Base-by-base conservation (phyloP, 768 basidiomycete species). In the Paxillus ammoniavirescens region DNA sequence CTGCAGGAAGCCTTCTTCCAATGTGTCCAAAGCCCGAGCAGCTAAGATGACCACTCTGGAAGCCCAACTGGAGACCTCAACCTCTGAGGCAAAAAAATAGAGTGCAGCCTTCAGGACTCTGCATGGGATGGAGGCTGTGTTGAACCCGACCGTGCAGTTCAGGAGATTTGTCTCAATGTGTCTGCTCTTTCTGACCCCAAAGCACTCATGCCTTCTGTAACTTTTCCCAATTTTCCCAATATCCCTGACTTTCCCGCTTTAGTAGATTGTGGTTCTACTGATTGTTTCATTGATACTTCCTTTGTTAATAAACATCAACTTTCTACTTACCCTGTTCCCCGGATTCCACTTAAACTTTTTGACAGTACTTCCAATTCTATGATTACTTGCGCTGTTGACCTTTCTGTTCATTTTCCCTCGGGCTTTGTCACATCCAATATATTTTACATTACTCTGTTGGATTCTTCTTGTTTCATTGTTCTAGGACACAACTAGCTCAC, bases 81-180 rank as follows among this genome's bases (percentile, higher is more conserved):
- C 31, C 31, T 5, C 18, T 1, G 37, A 49, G 50, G 4, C 46
- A 55, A 58, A 54, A 26, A 52, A 55, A 49, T 55, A 55, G 54
- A 9, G 9, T 0, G 33, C 14, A n/a, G 43, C 40, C 46, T 30
- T 5, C 18, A 0, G 1, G 2, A 13, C 49, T 49, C 47, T 2
- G 13, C 53, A 58, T 13, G 7, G 10, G 12, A 3, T 3, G 8
- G 42, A 40, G 45, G 38, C 38, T 48, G 41, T 14, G 3, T 54
- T 57, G 44, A 47, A 1, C 10, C 42, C 7, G 2, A 18, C 26
- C 2, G 4, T 56, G 55, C 52, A 46, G 0, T 7, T 1, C 42
- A 26, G 47, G 42, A 54, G 47, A 14, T 45, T 9, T 8, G 10
- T 8, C 55, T 60, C 28, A 60, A 57, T 8, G 2, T 3, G 5